phyloP scores from a whole-genome alignment of 164 flowering plant genomes.

The Dillenia suffruticosa region DNA sequence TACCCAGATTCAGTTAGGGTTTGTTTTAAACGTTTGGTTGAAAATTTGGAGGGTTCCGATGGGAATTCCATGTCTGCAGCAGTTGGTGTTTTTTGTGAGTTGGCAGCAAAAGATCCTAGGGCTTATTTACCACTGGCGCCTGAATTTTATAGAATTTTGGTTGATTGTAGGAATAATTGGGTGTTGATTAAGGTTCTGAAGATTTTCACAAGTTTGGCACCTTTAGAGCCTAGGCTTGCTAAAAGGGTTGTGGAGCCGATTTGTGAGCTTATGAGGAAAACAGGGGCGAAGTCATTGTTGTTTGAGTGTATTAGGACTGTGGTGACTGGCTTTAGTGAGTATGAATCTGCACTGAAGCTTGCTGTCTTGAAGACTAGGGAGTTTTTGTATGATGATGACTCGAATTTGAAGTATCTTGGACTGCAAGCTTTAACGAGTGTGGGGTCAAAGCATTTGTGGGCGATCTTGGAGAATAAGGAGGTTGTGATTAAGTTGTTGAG shows the following conservation, averaged over 20 bases:
- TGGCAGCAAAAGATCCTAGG: conserved; percentile 48
- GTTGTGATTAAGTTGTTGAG: conserved; percentile 72
- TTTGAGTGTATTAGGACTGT: conserved; percentile 85
- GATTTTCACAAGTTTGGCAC: conserved; percentile 64
- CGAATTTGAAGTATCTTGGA: conserved; percentile 87
- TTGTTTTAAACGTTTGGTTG: conserved; percentile 86
- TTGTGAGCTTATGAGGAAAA: conserved; percentile 68
- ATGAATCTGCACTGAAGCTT: conserved; percentile 64
- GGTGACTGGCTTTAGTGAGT: conserved; percentile 56
- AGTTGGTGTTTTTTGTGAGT: conserved; percentile 87
- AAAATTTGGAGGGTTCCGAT: conserved; percentile 71
- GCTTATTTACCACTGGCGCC: conserved; percentile 88
- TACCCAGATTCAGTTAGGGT: conserved; percentile 83
- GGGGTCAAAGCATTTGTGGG: conserved; percentile 62
- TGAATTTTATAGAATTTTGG: conserved; percentile 77
- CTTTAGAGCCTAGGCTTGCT: conserved; percentile 74
- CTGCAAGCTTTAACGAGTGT: conserved; percentile 66
- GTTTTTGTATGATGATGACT: conserved; percentile 68
- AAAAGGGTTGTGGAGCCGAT: conserved; percentile 79
- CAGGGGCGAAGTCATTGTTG: conserved; percentile 75
- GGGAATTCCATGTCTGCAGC: conserved; percentile 48
- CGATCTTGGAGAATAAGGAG: conserved; percentile 89
- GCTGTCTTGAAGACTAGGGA: conserved; percentile 67
- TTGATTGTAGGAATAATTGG: conserved; percentile 91
- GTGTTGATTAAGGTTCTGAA: conserved; percentile 87